Percentiles rank a stretch among this genome's conserved stretches.
These are phyloP conservation scores for Fusarium sacchari DNA, from an alignment of 2,329 filamentous ascomycete species.

Conservation along the genomic window DNA sequence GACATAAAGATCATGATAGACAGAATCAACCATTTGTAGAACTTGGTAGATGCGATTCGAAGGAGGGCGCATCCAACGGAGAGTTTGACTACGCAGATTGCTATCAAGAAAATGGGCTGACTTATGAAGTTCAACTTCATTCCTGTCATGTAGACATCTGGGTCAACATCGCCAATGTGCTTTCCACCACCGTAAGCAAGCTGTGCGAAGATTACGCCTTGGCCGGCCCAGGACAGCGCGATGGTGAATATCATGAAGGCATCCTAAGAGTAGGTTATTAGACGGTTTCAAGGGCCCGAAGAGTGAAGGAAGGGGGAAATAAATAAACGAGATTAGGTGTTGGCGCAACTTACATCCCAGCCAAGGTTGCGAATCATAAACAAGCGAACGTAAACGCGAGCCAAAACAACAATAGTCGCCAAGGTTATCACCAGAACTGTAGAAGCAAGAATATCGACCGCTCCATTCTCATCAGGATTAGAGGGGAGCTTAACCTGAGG, in stretches of 20 bases:
- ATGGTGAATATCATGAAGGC: slow-evolving; percentile 45
- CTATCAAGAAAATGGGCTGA: slow-evolving; percentile 56
- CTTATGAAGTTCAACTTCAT: slow-evolving; percentile 56
- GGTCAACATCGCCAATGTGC: slow-evolving; percentile 55
- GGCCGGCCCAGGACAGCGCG: slow-evolving; percentile 50
- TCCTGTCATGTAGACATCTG: slow-evolving; percentile 47
- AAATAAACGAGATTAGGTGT: background rate
- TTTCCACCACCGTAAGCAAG: slow-evolving; percentile 57
- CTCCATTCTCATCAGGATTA: slow-evolving; percentile 50
- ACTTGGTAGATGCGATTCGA: slow-evolving; percentile 51
- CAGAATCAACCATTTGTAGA: slow-evolving; percentile 50
- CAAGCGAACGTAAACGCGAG: slow-evolving; percentile 58
- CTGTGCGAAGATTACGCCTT: slow-evolving; percentile 53
- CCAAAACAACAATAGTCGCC: slow-evolving; percentile 51
- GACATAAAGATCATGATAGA: slow-evolving; percentile 51
- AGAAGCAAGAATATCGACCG: slow-evolving; percentile 52
- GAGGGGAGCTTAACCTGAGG: slow-evolving; percentile 35
- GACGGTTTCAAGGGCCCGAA: background rate
- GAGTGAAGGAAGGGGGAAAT: background rate
- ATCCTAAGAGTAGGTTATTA: slow-evolving; percentile 35
- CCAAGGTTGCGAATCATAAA: slow-evolving; percentile 59
- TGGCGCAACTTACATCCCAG: slow-evolving; percentile 52
- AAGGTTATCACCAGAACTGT: slow-evolving; percentile 51
- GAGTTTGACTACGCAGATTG: slow-evolving; percentile 55
- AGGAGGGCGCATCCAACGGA: slow-evolving; percentile 54